These are phyloP conservation scores for Termitomyces sp. DNA, from an alignment of 768 basidiomycete species.

Conservation along the genomic window DNA sequence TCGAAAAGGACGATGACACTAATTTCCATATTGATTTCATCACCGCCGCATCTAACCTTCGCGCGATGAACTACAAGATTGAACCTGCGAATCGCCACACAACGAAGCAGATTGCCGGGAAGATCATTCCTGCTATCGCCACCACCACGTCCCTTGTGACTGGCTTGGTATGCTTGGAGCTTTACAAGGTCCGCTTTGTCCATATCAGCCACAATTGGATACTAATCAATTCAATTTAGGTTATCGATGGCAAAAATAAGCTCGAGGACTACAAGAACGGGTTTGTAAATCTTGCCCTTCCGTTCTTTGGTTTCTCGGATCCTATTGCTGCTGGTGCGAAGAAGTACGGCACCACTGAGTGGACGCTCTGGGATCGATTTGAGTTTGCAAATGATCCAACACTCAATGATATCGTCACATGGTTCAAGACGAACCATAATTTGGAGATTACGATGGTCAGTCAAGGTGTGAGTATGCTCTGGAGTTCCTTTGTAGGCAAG, in stretches of 20 bases:
- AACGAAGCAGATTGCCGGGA: conserved; percentile 97
- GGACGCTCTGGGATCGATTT: conserved; percentile 99
- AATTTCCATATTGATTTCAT: conserved; percentile 99
- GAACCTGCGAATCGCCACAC: conserved; percentile 81
- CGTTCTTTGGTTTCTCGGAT: conserved; percentile 99
- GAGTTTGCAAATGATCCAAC: conserved; percentile 89
- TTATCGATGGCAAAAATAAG: conserved; percentile 93
- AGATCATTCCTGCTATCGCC: conserved; percentile 99
- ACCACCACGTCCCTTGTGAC: conserved; percentile 95
- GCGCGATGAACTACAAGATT: conserved; percentile 94
- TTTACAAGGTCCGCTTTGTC: conserved; percentile 74
- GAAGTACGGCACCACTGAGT: conserved; percentile 85
- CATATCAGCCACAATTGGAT: neutral
- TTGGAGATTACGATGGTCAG: conserved; percentile 94
- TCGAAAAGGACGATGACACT: conserved; percentile 98
- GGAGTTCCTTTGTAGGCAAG: conserved; percentile 90
- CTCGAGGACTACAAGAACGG: conserved; percentile 98
- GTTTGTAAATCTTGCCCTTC: conserved; percentile 94
- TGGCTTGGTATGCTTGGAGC: conserved; percentile 93
- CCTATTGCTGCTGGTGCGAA: conserved; percentile 87
- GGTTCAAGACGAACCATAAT: conserved; percentile 81
- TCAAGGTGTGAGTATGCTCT: conserved; percentile 96
- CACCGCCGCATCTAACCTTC: conserved; percentile 94
- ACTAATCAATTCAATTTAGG: conserved; percentile 37
- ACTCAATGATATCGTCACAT: conserved; percentile 76